phyloP scores from a whole-genome alignment of 805 yeast species.

The Jamesozyma gamospora region DNA sequence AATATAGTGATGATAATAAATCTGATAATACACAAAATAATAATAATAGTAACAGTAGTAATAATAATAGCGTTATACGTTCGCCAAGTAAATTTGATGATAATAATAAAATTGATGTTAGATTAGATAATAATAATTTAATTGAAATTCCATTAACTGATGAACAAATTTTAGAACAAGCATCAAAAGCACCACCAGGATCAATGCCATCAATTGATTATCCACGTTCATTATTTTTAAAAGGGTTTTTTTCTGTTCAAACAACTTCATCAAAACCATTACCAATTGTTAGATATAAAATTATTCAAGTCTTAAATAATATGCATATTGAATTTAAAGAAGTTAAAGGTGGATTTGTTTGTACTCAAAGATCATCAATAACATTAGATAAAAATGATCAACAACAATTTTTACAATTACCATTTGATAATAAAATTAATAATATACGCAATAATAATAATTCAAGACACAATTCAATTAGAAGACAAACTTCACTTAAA shows the following conservation, averaged over 20 bases:
- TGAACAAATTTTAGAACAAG: slow-evolving; percentile 38
- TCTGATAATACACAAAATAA: slow-evolving; percentile 37
- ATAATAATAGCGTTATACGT: neutral
- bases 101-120: neutral
- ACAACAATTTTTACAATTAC: slow-evolving; percentile 3
- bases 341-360: slow-evolving; percentile 88
- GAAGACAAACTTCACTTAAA: slow-evolving; percentile 26
- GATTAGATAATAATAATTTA: neutral
- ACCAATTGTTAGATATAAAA: slow-evolving; percentile 77
- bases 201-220: slow-evolving; percentile 90
- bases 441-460: no score
- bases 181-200: slow-evolving; percentile 55
- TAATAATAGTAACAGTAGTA: slow-evolving; percentile 5
- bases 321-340: slow-evolving; percentile 77
- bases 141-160: slow-evolving; percentile 33
- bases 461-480: slow-evolving; percentile 32
- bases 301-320: slow-evolving; percentile 63
- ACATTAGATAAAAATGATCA: neutral
- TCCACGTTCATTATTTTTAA: slow-evolving; percentile 81
- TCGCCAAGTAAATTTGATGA: neutral
- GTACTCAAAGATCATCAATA: slow-evolving; percentile 45
- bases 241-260: slow-evolving; percentile 90
- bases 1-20: slow-evolving; percentile 39
- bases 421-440: neutral
- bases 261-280: slow-evolving; percentile 89